Percentiles rank a stretch among this genome's conserved stretches.
phyloP scores from a whole-genome alignment of 768 basidiomycete species.

The Stropharia rugosoannulata region DNA sequence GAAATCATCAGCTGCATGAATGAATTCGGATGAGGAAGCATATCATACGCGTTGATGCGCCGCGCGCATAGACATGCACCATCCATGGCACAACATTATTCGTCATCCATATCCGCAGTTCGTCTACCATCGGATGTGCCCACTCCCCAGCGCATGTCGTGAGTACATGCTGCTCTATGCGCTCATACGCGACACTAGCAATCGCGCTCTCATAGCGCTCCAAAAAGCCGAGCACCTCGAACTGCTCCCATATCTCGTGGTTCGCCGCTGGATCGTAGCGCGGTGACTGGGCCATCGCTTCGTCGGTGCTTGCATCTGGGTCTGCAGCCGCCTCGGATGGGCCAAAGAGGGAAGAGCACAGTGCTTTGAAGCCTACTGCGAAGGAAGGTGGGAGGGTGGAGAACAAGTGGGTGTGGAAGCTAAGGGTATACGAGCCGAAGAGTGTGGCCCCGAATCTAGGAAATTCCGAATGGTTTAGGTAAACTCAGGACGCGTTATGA shows the following conservation, averaged over 20 bases:
- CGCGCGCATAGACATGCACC: constrained; percentile 73
- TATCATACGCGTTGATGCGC: constrained; percentile 42
- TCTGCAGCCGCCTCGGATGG: constrained; percentile 20
- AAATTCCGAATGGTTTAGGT: constrained; percentile 1
- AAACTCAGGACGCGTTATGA: constrained; percentile 10
- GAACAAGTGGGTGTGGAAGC: constrained; percentile 75
- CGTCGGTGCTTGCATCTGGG: background rate
- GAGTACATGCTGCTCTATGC: constrained; percentile 75
- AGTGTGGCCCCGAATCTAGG: constrained; percentile 61
- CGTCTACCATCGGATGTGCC: constrained; percentile 61
- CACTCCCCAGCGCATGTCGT: constrained; percentile 68
- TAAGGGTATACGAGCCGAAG: constrained; percentile 57
- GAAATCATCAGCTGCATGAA: constrained; percentile 4
- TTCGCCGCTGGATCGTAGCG: constrained; percentile 12
- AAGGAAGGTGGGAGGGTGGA: constrained; percentile 71
- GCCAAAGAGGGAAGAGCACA: constrained; percentile 61
- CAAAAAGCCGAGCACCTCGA: constrained; percentile 71
- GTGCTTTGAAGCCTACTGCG: constrained; percentile 62
- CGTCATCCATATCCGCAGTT: constrained; percentile 74
- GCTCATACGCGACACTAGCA: constrained; percentile 80
- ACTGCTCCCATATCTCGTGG: constrained; percentile 30
- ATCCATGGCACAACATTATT: constrained; percentile 85
- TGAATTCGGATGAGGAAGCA: constrained; percentile 1
- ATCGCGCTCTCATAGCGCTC: constrained; percentile 85
- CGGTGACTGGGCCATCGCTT: background rate